phyloP scores from a whole-genome alignment of 257 asterid species.

The Salvia rosmarinus region DNA sequence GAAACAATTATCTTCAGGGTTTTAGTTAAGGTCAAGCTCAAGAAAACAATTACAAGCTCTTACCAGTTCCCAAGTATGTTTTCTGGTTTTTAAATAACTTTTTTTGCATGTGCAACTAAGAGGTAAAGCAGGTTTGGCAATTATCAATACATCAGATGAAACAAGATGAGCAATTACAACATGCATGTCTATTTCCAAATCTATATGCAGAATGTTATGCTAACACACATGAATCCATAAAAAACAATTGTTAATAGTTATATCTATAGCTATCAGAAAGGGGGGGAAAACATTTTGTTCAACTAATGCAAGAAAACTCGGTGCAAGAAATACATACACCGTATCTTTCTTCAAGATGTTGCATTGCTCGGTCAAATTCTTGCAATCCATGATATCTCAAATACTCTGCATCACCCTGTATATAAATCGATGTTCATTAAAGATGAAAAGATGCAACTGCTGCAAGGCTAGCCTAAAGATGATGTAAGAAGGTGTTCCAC shows the following conservation, averaged over 20 bases:
- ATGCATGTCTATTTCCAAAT: background rate
- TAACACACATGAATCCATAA: background rate
- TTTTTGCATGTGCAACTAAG: background rate
- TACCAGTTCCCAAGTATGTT: slow-evolving; percentile 8
- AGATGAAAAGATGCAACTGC: slow-evolving; percentile 9
- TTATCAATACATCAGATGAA: background rate
- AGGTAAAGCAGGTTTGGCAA: slow-evolving; percentile 1
- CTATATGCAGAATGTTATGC: background rate
- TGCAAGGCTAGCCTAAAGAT: slow-evolving; percentile 13
- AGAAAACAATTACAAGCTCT: slow-evolving; percentile 4
- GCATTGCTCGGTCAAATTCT: slow-evolving; percentile 97
- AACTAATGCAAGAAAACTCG: slow-evolving; percentile 26
- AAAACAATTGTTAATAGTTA: background rate
- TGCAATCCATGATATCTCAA: slow-evolving; percentile 85
- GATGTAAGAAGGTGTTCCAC: background rate
- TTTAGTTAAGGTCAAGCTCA: background rate
- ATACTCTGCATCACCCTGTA: slow-evolving; percentile 85
- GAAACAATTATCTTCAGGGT: slow-evolving; percentile 1
- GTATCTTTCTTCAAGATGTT: slow-evolving; percentile 84
- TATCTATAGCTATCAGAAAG: slow-evolving; percentile 4
- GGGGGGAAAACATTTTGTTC: background rate
- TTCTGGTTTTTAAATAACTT: background rate
- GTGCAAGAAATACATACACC: slow-evolving; percentile 57
- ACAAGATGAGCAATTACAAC: background rate
- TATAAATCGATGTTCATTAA: slow-evolving; percentile 37